Percentiles rank a stretch among this genome's conserved stretches.
These are phyloP conservation scores for Sapria himalayana DNA, from an alignment of 345 rosid species.

Conservation along the genomic window DNA sequence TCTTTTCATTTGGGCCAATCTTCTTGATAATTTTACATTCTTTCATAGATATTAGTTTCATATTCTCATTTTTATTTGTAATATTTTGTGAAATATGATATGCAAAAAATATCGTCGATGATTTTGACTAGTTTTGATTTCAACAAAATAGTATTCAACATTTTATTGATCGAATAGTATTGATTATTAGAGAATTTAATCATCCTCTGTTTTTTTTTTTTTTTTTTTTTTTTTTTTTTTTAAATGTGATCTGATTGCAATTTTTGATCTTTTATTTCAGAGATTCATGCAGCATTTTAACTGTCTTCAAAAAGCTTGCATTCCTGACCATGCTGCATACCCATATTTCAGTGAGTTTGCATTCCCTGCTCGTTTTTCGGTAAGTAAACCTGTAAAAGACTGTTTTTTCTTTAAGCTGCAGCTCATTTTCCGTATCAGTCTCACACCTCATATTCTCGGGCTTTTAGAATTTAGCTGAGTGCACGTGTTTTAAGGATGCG, in stretches of 20 bases:
- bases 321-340: constrained; percentile 57
- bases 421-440: no score
- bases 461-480: constrained; percentile 34
- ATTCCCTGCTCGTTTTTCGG: constrained; percentile 45
- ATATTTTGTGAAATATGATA: no score
- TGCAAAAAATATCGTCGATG: no score
- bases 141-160: no score
- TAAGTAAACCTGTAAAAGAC: constrained; percentile 19
- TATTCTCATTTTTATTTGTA: no score
- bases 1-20: no score
- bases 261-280: constrained; percentile 19
- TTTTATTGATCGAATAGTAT: no score
- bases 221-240: constrained; percentile 2
- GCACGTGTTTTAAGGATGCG: constrained; percentile 76
- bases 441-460: not conserved
- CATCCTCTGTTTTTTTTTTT: not conserved
- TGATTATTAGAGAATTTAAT: no score
- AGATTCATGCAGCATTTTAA: constrained; percentile 86
- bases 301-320: constrained; percentile 77
- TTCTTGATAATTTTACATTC: no score
- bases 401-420: not conserved
- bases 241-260: not conserved
- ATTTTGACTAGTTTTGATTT: no score
- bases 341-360: constrained; percentile 60
- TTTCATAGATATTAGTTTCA: no score